Evolutionary conservation across 495 filamentous ascomycete species (phyloP).

Genomic region (Cudoniella acicularis): DNA sequence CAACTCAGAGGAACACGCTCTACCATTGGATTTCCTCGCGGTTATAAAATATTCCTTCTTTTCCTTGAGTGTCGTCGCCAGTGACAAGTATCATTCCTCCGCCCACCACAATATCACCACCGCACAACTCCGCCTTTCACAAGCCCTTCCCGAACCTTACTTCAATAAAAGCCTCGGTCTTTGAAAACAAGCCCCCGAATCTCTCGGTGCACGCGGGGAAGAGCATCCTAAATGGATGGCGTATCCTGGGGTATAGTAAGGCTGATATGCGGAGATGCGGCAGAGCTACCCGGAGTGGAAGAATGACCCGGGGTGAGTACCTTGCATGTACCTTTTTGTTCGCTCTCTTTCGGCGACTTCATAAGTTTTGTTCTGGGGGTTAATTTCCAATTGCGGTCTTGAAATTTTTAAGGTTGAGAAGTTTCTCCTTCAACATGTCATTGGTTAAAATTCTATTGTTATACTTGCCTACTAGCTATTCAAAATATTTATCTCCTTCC

Average conservation of each 20-base stretch:
- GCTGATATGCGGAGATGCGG: not conserved
- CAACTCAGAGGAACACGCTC: too few species aligned
- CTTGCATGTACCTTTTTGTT: not conserved
- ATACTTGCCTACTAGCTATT: too few species aligned
- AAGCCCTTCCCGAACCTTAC: not conserved
- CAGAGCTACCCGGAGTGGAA: not conserved
- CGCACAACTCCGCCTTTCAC: not conserved
- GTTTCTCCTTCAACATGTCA: too few species aligned
- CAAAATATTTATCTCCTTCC: too few species aligned
- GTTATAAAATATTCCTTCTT: too few species aligned
- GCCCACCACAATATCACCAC: not conserved
- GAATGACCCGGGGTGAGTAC: not conserved
- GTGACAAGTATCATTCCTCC: too few species aligned
- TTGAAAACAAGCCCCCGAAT: not conserved
- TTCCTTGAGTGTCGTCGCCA: too few species aligned
- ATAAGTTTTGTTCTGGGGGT: too few species aligned
- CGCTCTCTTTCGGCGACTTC: too few species aligned
- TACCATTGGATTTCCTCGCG: too few species aligned
- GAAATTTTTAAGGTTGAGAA: not conserved
- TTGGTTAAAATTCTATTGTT: too few species aligned
- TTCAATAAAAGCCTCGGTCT: not conserved
- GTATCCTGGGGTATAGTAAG: not conserved
- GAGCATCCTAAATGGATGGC: not conserved
- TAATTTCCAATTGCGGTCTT: not conserved
- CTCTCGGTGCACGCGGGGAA: not conserved